phyloP scores from a whole-genome alignment of 495 filamentous ascomycete genomes.

The Physcia stellaris region DNA sequence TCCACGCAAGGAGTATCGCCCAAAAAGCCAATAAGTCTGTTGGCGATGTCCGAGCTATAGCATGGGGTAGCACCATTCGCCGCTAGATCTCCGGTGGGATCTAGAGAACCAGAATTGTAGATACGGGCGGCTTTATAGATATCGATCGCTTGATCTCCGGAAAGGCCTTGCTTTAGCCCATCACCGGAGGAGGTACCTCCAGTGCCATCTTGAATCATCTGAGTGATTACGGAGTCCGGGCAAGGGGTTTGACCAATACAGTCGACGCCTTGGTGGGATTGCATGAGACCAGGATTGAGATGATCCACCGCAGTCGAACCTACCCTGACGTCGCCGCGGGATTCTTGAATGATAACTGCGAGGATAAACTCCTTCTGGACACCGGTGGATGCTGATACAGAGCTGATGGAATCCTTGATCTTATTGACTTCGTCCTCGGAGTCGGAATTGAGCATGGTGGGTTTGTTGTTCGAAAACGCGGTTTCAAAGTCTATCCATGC shows the following conservation, averaged over 20 bases:
- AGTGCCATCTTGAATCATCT: conserved; percentile 38
- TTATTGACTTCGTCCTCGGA: too few species aligned
- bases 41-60: conserved; percentile 44
- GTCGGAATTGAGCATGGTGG: too few species aligned
- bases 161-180: conserved; percentile 25
- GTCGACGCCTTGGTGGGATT: conserved; percentile 33
- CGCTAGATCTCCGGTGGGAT: conserved; percentile 30
- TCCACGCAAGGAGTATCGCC: too few species aligned
- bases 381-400: too few species aligned
- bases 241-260: conserved; percentile 31
- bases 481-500: too few species aligned
- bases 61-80: conserved; percentile 37
- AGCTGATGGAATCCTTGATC: too few species aligned
- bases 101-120: conserved; percentile 45
- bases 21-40: too few species aligned
- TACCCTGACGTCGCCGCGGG: conserved; percentile 42
- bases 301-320: conserved; percentile 30
- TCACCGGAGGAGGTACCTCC: conserved; percentile 18
- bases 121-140: conserved; percentile 39
- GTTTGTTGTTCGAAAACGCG: too few species aligned
- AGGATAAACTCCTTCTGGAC: too few species aligned
- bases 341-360: conserved; percentile 44
- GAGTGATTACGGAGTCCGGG: conserved; percentile 24
- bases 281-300: conserved; percentile 42
- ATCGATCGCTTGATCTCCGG: conserved; percentile 16